Percentiles rank a stretch among this genome's conserved stretches.
Evolutionary conservation across 768 basidiomycete genomes (phyloP).

Genomic region (Cystoderma amianthinum): DNA sequence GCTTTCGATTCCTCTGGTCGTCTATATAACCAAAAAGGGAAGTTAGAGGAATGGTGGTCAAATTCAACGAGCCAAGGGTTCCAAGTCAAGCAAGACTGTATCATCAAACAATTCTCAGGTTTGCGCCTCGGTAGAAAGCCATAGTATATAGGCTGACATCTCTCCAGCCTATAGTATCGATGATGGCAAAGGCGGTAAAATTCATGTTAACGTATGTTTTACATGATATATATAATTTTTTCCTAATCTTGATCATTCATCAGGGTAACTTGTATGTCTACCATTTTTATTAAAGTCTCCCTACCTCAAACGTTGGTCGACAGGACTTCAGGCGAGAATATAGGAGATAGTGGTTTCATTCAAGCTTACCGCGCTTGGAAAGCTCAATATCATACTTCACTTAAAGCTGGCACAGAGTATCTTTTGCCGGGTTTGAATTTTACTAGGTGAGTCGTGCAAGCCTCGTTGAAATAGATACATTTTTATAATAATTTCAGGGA

Average conservation of each 20-base stretch:
- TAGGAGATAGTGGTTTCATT: slow-evolving; percentile 79
- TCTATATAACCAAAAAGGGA: slow-evolving; percentile 86
- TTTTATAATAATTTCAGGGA: slow-evolving; percentile 48
- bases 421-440: slow-evolving; percentile 77
- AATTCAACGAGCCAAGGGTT: slow-evolving; percentile 82
- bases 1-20: slow-evolving; percentile 88
- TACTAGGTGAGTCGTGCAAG: slow-evolving; percentile 45
- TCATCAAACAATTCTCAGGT: slow-evolving; percentile 90
- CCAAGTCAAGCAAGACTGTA: slow-evolving; percentile 76
- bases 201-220: slow-evolving; percentile 75
- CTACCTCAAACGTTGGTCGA: slow-evolving; percentile 7
- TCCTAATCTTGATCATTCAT: not conserved
- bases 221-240: not conserved
- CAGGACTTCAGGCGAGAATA: slow-evolving; percentile 89
- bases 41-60: slow-evolving; percentile 90
- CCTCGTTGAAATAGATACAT: slow-evolving; percentile 6
- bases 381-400: slow-evolving; percentile 56
- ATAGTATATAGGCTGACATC: not conserved
- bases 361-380: slow-evolving; percentile 94
- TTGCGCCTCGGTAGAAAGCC: slow-evolving; percentile 1
- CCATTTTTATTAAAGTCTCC: not conserved
- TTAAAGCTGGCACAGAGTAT: slow-evolving; percentile 55
- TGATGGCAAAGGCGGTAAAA: slow-evolving; percentile 77
- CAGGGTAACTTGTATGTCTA: slow-evolving; percentile 68
- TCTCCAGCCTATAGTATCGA: slow-evolving; percentile 68